Conservation (phyloP, 495 filamentous ascomycete genomes). For the Lepraria neglecta region DNA sequence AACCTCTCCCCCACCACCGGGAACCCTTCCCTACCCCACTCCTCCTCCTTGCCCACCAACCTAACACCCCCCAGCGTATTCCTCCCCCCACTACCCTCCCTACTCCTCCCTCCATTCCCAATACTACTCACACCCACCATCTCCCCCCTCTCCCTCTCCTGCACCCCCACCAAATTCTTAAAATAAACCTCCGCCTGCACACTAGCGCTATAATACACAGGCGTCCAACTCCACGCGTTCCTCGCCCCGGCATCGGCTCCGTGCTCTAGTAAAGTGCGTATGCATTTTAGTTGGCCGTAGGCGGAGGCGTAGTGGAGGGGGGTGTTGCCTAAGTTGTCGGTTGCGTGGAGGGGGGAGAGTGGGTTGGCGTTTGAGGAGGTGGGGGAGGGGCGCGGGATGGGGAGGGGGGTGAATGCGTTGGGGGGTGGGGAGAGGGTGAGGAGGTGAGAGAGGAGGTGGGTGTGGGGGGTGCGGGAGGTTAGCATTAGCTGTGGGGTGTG, state of each 20-base stretch:
- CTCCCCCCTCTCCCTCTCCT: conserved; percentile 20
- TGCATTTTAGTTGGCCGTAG: conserved; percentile 63
- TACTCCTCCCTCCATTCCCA: conserved; percentile 10
- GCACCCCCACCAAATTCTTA: conserved; percentile 48
- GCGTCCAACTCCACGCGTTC: conserved; percentile 68
- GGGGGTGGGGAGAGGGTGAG: conserved; percentile 18
- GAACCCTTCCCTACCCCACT: conserved; percentile 12
- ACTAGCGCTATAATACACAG: conserved; percentile 64
- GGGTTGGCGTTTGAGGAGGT: conserved; percentile 3
- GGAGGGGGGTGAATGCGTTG: conserved; percentile 1
- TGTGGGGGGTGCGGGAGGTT: conserved; percentile 17
- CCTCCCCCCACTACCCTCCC: conserved; percentile 15
- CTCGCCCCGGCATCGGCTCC: conserved; percentile 58
- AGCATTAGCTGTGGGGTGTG: conserved; percentile 24
- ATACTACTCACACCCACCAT: background rate
- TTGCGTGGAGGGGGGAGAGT: conserved; percentile 10
- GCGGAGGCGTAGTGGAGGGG: conserved; percentile 64
- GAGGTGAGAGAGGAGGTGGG: conserved; percentile 17
- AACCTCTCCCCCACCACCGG: conserved; percentile 10
- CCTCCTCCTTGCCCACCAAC: conserved; percentile 18
- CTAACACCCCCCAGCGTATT: conserved; percentile 3
- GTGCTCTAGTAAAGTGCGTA: conserved; percentile 61
- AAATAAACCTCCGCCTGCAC: conserved; percentile 73
- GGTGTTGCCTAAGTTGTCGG: conserved; percentile 65
- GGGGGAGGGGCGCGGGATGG: conserved; percentile 12